These are phyloP conservation scores for Alternaria brassicae DNA, from an alignment of 2,329 filamentous ascomycete genomes.

Conservation along the genomic window DNA sequence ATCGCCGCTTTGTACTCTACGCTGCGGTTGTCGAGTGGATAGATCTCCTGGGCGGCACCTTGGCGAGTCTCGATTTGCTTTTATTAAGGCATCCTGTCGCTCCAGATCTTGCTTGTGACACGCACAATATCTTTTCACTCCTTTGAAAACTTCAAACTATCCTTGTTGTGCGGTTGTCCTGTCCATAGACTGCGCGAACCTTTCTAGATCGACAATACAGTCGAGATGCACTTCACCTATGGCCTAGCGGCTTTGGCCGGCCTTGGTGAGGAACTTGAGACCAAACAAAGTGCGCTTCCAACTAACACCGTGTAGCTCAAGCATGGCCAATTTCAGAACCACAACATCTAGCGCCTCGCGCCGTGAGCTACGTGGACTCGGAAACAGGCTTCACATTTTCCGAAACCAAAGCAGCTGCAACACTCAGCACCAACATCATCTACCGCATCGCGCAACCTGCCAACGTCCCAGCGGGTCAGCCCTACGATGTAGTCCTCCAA, in stretches of 20 bases:
- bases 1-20: constrained; percentile 29
- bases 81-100: constrained; percentile 34
- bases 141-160: too few species aligned
- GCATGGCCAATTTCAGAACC: constrained; percentile 21
- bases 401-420: constrained; percentile 39
- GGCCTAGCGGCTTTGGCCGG: constrained; percentile 29
- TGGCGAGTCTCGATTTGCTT: constrained; percentile 29
- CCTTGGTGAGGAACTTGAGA: constrained; percentile 21
- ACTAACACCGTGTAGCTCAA: constrained; percentile 17
- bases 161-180: not conserved
- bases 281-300: not conserved
- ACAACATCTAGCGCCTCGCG: constrained; percentile 12
- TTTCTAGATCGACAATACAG: not conserved
- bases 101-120: constrained; percentile 20
- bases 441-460: constrained; percentile 41
- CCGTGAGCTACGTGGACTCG: constrained; percentile 31
- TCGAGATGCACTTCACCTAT: constrained; percentile 32
- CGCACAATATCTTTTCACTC: not conserved
- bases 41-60: constrained; percentile 31
- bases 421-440: constrained; percentile 34
- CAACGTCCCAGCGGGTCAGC: constrained; percentile 21
- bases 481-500: constrained; percentile 42
- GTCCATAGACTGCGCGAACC: not conserved
- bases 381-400: constrained; percentile 47
- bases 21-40: constrained; percentile 30